phyloP scores from a whole-genome alignment of 768 basidiomycete genomes.

The Nevesoporus exiguus region DNA sequence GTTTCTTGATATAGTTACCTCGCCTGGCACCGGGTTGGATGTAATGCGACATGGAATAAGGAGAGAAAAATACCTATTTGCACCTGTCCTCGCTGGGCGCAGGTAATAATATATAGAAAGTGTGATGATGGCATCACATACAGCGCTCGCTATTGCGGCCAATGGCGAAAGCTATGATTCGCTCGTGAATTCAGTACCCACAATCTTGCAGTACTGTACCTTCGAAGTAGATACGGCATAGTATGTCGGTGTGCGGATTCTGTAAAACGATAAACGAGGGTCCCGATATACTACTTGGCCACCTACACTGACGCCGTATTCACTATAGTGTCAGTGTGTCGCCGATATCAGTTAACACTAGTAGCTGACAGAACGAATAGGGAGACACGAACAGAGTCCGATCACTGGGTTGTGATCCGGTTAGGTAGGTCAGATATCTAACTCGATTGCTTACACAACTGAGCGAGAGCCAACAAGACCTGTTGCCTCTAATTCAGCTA shows the following conservation, averaged over 20 bases:
- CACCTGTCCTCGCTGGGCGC: background rate
- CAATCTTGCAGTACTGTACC: conserved; percentile 1
- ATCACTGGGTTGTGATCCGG: conserved; percentile 4
- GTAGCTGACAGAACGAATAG: background rate
- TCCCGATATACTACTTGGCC: too few species aligned
- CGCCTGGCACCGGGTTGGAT: background rate
- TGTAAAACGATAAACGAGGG: background rate
- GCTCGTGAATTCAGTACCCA: background rate
- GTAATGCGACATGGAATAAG: background rate
- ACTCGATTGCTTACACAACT: conserved; percentile 9
- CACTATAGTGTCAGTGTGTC: conserved; percentile 3
- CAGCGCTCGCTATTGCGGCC: conserved; percentile 11
- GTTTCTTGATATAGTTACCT: conserved; percentile 9
- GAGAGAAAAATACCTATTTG: background rate
- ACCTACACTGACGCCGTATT: conserved; percentile 5
- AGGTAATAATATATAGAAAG: background rate
- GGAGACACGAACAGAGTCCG: conserved; percentile 14
- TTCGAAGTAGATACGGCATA: background rate
- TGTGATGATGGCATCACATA: conserved; percentile 23
- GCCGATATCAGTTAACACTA: background rate
- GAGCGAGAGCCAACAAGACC: conserved; percentile 7
- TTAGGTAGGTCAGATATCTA: background rate
- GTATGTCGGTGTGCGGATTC: conserved; percentile 9
- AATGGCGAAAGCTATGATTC: conserved; percentile 6
- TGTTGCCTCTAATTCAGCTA: conserved; percentile 1